Percentiles rank a stretch among this genome's conserved stretches.
These are phyloP conservation scores for Cutaneotrichosporon sp. DNA, from an alignment of 1,284 basidiomycete species.

Conservation along the genomic window DNA sequence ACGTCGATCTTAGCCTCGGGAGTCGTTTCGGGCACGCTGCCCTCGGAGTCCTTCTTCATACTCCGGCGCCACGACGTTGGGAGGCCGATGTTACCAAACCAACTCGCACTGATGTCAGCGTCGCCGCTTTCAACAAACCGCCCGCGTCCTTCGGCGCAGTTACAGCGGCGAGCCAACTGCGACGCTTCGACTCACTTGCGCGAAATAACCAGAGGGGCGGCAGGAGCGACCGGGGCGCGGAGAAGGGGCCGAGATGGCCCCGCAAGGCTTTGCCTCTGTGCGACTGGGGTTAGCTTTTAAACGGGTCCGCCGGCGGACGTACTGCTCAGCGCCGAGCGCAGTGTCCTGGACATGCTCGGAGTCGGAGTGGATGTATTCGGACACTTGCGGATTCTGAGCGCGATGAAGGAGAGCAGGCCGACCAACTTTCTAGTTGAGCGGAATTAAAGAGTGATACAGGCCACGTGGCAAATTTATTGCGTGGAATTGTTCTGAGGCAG, in stretches of 20 bases:
- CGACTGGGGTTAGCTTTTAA: slow-evolving; percentile 11
- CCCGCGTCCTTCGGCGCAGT: too few relatives aligned
- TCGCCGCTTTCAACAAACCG: too few relatives aligned
- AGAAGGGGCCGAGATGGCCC: slow-evolving; percentile 16
- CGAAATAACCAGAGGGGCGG: not conserved
- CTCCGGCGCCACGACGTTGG: slow-evolving; percentile 14
- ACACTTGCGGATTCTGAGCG: not conserved
- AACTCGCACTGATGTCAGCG: not conserved
- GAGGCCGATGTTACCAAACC: slow-evolving; percentile 8
- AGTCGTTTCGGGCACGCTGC: not conserved
- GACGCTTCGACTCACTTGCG: not conserved
- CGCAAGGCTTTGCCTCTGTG: slow-evolving; percentile 12
- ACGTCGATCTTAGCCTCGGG: not conserved
- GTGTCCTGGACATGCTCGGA: slow-evolving; percentile 19
- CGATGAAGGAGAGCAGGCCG: not conserved
- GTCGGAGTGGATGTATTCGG: too few relatives aligned
- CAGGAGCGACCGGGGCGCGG: not conserved
- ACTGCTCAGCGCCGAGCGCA: slow-evolving; percentile 18
- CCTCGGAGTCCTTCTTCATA: slow-evolving; percentile 9
- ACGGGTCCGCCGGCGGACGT: not conserved
- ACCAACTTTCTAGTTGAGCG: slow-evolving; percentile 13
- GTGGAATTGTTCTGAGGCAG: not conserved
- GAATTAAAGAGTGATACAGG: too few relatives aligned
- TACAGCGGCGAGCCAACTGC: too few relatives aligned
- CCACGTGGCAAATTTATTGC: not conserved